Percentiles rank a stretch among this genome's conserved stretches.
These are phyloP conservation scores for Salisapilia sapeloensis DNA, from an alignment of 352 stramenopile species.

Conservation along the genomic window DNA sequence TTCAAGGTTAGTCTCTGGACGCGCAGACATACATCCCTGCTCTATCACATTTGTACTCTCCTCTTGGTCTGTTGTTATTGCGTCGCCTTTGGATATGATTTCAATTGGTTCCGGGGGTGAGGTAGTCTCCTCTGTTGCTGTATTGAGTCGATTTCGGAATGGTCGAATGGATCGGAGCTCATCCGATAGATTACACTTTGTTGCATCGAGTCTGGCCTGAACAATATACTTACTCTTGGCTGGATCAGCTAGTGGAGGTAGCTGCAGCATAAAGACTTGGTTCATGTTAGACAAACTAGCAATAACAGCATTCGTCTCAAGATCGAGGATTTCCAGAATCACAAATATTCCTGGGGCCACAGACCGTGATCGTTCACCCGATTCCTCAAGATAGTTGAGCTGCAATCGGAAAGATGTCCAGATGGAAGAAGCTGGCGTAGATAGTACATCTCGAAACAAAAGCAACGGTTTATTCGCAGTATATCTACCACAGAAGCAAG, in stretches of 20 bases:
- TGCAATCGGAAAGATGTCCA: slow-evolving; percentile 30
- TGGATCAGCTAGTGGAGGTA: slow-evolving; percentile 12
- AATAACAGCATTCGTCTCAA: slow-evolving; percentile 10
- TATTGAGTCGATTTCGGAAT: slow-evolving; percentile 12
- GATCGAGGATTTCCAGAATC: slow-evolving; percentile 41
- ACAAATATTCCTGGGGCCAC: slow-evolving; percentile 15
- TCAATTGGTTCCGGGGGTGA: too few relatives aligned
- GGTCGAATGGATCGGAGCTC: slow-evolving; percentile 34
- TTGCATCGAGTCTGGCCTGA: slow-evolving; percentile 39
- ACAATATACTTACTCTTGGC: slow-evolving; percentile 28
- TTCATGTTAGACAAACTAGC: slow-evolving; percentile 10
- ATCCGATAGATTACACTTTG: slow-evolving; percentile 20
- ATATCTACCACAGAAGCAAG: slow-evolving; percentile 26
- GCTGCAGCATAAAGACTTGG: slow-evolving; percentile 23
- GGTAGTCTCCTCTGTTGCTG: not conserved
- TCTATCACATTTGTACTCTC: too few relatives aligned
- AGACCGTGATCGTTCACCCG: not conserved
- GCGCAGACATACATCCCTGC: too few relatives aligned
- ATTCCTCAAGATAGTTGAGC: slow-evolving; percentile 11
- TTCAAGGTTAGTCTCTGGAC: slow-evolving; percentile 5
- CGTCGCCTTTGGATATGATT: too few relatives aligned
- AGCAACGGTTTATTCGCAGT: slow-evolving; percentile 46
- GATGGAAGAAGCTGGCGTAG: slow-evolving; percentile 17
- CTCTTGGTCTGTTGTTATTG: too few relatives aligned
- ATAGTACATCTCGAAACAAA: slow-evolving; percentile 44